Conservation (phyloP, 1,284 basidiomycete species). For the Cutaneotrichosporon cavernicola region DNA sequence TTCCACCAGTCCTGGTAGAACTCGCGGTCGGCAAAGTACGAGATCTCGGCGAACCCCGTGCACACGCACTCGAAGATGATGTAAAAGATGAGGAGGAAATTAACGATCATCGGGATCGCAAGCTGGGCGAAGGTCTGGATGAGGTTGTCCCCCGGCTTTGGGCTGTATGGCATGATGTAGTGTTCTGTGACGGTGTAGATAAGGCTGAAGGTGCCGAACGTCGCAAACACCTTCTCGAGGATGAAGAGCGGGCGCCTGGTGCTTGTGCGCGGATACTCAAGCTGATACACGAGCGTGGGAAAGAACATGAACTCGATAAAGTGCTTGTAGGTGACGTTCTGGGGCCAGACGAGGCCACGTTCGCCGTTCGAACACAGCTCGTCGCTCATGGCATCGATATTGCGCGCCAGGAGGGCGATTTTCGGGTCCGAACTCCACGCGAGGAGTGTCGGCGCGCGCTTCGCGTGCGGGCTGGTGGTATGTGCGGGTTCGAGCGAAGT, state of each 20-base stretch:
- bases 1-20: conserved; percentile 99
- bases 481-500: conserved; percentile 50
- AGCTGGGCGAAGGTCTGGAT: conserved; percentile 77
- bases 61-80: conserved; percentile 78
- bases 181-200: conserved; percentile 87
- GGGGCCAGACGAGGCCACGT: conserved; percentile 69
- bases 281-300: conserved; percentile 91
- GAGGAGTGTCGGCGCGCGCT: conserved; percentile 58
- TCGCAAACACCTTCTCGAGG: conserved; percentile 91
- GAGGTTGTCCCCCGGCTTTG: conserved; percentile 67
- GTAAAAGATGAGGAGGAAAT: conserved; percentile 55
- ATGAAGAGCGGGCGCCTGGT: conserved; percentile 87
- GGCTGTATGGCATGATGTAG: conserved; percentile 82
- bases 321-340: conserved; percentile 78
- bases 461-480: conserved; percentile 50
- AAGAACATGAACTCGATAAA: conserved; percentile 86
- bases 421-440: conserved; percentile 68
- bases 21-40: conserved; percentile 89
- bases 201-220: conserved; percentile 91
- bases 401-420: conserved; percentile 70
- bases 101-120: conserved; percentile 84
- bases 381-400: conserved; percentile 72
- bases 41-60: conserved; percentile 89
- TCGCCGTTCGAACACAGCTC: conserved; percentile 71
- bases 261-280: conserved; percentile 90